Evolutionary conservation across 202 grass and related monocot species (phyloP).

Genomic region (Bolboschoenoplectus hybrid): DNA sequence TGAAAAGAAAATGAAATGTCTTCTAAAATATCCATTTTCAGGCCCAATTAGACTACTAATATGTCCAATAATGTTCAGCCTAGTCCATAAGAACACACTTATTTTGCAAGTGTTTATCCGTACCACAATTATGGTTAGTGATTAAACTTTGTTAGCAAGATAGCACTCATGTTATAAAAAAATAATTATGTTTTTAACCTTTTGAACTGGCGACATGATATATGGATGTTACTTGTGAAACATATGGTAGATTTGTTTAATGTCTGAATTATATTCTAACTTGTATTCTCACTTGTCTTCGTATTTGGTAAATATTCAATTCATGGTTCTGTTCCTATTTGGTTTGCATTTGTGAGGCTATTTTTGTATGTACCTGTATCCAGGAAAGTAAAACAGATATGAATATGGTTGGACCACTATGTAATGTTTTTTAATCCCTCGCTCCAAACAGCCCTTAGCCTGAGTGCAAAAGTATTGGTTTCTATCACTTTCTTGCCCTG

Average conservation of each 20-base stretch:
- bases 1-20: constrained; percentile 3
- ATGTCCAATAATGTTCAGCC: neutral
- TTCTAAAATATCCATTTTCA: constrained; percentile 15
- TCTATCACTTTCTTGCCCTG: neutral
- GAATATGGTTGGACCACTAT: neutral
- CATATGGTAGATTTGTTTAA: neutral
- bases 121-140: neutral
- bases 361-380: neutral
- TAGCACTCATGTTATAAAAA: neutral
- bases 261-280: neutral
- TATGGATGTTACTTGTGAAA: neutral
- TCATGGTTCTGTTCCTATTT: neutral
- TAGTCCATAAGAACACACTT: constrained; percentile 12
- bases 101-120: neutral
- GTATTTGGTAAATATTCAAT: constrained; percentile 15
- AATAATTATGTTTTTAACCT: neutral
- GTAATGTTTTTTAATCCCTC: neutral
- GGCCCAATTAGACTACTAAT: neutral
- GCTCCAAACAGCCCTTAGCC: neutral
- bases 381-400: neutral
- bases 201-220: neutral
- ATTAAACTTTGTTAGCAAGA: constrained; percentile 5
- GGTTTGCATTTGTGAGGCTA: neutral
- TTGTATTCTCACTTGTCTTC: neutral
- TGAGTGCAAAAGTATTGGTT: neutral